Percentiles rank a stretch among this genome's conserved stretches.
Evolutionary conservation across 1,139 yeast species (phyloP).

Genomic region (Kodamaea suecica): DNA sequence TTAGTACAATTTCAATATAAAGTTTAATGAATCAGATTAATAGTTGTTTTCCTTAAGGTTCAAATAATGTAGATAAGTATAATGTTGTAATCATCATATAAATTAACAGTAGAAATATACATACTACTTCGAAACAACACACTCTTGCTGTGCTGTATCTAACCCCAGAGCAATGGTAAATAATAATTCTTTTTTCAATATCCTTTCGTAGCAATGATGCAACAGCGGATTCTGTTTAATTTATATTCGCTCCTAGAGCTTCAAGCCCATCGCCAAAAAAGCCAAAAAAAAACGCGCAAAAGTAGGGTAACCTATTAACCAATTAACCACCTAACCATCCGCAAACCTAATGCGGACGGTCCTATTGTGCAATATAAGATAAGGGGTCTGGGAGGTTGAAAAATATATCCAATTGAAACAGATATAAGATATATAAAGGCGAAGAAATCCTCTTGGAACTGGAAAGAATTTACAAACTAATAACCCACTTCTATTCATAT

Average conservation of each 20-base stretch:
- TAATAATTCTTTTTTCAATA: background rate
- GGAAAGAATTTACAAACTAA: background rate
- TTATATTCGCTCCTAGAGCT: slow-evolving; percentile 4
- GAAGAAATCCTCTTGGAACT: background rate
- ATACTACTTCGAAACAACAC: background rate
- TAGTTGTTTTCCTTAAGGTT: slow-evolving; percentile 6
- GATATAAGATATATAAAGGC: slow-evolving; percentile 3
- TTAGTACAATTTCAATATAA: too few relatives aligned
- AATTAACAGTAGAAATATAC: slow-evolving; percentile 1
- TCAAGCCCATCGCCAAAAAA: background rate
- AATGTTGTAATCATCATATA: slow-evolving; percentile 10
- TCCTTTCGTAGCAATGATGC: background rate
- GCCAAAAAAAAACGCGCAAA: slow-evolving; percentile 1
- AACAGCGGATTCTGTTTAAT: slow-evolving; percentile 4
- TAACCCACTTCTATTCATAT: background rate
- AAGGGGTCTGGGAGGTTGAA: slow-evolving; percentile 6
- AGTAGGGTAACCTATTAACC: too few relatives aligned
- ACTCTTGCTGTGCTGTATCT: background rate
- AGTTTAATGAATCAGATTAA: background rate
- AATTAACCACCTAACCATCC: too few relatives aligned
- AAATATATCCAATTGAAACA: too few relatives aligned
- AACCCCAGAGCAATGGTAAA: background rate
- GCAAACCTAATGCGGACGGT: slow-evolving; percentile 3
- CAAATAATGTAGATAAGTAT: slow-evolving; percentile 20
- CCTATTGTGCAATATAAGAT: slow-evolving; percentile 4